Conservation (phyloP, 2,329 filamentous ascomycete species). For the Dothideomycetes sp. region DNA sequence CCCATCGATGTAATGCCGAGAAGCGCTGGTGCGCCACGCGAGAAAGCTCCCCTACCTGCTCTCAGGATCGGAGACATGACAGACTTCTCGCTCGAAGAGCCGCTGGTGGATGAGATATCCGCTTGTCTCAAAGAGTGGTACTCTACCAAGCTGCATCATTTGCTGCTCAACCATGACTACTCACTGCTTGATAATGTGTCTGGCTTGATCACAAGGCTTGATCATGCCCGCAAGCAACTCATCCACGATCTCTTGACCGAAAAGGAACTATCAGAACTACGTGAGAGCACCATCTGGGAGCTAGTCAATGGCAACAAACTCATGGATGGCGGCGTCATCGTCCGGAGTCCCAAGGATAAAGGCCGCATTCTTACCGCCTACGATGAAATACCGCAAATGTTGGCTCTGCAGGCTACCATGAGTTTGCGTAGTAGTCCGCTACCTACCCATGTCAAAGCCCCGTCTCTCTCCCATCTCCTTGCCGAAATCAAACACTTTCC, state of each 20-base stretch:
- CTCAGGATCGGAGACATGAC: slow-evolving; percentile 96
- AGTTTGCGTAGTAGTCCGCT: slow-evolving; percentile 81
- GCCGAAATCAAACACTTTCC: slow-evolving; percentile 76
- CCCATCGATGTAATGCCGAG: slow-evolving; percentile 27
- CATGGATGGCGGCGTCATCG: slow-evolving; percentile 86
- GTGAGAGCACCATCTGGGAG: slow-evolving; percentile 92
- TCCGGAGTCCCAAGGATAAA: slow-evolving; percentile 72
- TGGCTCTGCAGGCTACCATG: slow-evolving; percentile 89
- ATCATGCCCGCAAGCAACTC: slow-evolving; percentile 77
- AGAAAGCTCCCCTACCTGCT: slow-evolving; percentile 89
- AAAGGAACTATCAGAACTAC: slow-evolving; percentile 67
- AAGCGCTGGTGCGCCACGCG: slow-evolving; percentile 60
- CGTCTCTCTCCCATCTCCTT: slow-evolving; percentile 69
- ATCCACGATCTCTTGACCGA: slow-evolving; percentile 87
- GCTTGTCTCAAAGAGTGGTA: slow-evolving; percentile 97
- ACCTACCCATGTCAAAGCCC: slow-evolving; percentile 52
- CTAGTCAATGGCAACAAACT: slow-evolving; percentile 90
- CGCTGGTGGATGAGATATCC: slow-evolving; percentile 92
- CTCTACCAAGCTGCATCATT: slow-evolving; percentile 87
- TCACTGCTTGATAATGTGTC: slow-evolving; percentile 69
- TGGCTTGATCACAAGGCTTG: slow-evolving; percentile 68
- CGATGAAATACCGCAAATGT: slow-evolving; percentile 85
- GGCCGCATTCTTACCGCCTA: slow-evolving; percentile 83
- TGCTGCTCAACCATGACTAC: slow-evolving; percentile 77
- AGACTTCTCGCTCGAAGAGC: slow-evolving; percentile 77